Conservation (phyloP, 2,329 filamentous ascomycete species). For the Colletotrichum zoysiae region DNA sequence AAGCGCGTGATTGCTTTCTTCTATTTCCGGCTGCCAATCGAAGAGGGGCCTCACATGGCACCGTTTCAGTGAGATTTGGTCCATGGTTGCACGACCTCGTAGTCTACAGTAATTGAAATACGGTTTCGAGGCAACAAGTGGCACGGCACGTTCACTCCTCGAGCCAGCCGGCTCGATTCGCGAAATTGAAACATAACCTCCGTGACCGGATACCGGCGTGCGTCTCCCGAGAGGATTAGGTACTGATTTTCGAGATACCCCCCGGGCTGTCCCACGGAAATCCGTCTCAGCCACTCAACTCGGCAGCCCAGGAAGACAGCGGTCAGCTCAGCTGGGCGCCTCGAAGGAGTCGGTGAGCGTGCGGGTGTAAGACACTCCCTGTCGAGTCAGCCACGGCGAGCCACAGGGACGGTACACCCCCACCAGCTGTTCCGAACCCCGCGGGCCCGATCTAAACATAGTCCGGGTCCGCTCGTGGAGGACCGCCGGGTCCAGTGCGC, state of each 20-base stretch:
- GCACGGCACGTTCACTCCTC: background rate
- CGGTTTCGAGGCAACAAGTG: background rate
- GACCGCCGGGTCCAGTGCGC: constrained; percentile 13
- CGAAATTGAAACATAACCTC: background rate
- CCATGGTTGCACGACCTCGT: background rate
- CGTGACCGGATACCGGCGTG: background rate
- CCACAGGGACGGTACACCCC: background rate
- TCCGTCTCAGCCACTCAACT: background rate
- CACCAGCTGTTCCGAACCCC: background rate
- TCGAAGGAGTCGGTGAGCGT: background rate
- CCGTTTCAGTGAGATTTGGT: background rate
- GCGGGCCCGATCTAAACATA: constrained; percentile 19
- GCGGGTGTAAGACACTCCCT: too few species aligned
- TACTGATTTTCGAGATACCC: background rate
- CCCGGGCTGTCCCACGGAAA: background rate
- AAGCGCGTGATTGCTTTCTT: constrained; percentile 1
- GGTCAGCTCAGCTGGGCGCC: constrained; percentile 15
- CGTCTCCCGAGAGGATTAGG: background rate
- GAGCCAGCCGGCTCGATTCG: too few species aligned
- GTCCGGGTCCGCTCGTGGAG: constrained; percentile 19
- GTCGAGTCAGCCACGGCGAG: background rate
- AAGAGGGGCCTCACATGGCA: background rate
- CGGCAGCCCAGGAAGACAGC: background rate
- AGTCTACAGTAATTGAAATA: background rate
- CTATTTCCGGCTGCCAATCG: constrained; percentile 13